Evolutionary conservation across 352 stramenopile species (phyloP), one percentile per base, ranked within the genome.

Genomic region (Phytopythium oedochilum): DNA sequence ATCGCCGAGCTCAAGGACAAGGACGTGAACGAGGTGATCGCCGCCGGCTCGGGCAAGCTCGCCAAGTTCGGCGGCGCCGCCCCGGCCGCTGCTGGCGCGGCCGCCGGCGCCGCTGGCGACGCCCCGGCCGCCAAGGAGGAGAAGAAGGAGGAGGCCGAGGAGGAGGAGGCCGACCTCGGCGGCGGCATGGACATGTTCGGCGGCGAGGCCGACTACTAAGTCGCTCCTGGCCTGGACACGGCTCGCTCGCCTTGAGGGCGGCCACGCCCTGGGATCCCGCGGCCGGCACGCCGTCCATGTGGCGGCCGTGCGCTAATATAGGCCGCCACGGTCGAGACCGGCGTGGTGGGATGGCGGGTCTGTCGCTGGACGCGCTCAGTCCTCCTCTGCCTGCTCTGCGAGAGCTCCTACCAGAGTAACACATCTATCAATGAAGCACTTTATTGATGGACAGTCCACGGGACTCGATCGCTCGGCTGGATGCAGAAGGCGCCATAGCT

Each of bases 101-200:
- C 65, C n/a, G 85, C 63, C 34, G 80, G 71, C 42, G 80, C 60
- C 55, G 73, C 43, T 22, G 82, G 59, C 54, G 80, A 43, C 34
- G 77, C 69, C 44, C 77, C 60, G 38, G 71, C 74, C 22, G 83
- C 73, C 47, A 73, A 53, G 28, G 82, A 84, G 66, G 78, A 92
- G 62, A 86, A 79, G 59, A 72, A 81, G 47, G 73, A 89, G 35
- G 85, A 94, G 66, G 79, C 91, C 64, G 83, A 92, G 72, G 75
- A 90, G 65, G 75, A 90, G 65, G 86, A 95, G 62, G 70, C 85
- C 57, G 83, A 94, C 84, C 78, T 96, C 57, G 83, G 81, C 58
- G 85, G 78, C 52, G 86, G 76, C 61, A 92, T 88, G 70, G 84
- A 93, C 72, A 96, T 96, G 86, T 96, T 96, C 73, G 86, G 83